Evolutionary conservation across 2,329 filamentous ascomycete genomes (phyloP).

Genomic region (Corniculantispora saksenae): DNA sequence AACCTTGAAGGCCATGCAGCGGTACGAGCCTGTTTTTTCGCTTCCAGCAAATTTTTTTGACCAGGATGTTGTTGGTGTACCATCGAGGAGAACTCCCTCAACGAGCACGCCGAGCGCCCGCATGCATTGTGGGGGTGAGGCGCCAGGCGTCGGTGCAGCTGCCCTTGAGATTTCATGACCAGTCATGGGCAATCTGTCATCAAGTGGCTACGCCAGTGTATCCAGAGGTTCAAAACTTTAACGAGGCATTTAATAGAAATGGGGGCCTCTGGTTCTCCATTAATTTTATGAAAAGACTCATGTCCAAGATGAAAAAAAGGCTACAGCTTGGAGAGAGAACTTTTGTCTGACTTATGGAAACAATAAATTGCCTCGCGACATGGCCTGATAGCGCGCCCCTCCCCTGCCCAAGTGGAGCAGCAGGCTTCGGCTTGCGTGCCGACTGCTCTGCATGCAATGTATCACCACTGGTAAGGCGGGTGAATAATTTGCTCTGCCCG

Average conservation of each 20-base stretch:
- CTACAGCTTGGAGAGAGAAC: background rate
- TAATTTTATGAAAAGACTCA: background rate
- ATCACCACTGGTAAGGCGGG: background rate
- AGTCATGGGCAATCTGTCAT: background rate
- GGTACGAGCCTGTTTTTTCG: constrained; percentile 22
- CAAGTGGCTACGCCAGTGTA: background rate
- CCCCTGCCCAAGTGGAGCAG: background rate
- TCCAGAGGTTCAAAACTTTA: background rate
- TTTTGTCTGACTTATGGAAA: background rate
- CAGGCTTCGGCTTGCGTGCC: background rate
- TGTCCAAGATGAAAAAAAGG: background rate
- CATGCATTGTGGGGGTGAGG: background rate
- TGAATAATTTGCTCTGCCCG: background rate
- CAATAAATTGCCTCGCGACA: background rate
- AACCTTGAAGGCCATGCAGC: constrained; percentile 24
- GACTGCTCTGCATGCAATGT: background rate
- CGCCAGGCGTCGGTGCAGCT: background rate
- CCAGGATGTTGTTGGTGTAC: constrained; percentile 21
- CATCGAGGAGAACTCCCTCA: background rate
- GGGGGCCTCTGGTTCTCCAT: background rate
- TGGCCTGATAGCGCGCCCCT: background rate
- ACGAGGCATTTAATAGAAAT: background rate
- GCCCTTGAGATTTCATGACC: background rate
- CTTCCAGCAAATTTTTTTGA: constrained; percentile 28
- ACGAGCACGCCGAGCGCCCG: background rate